These are phyloP conservation scores for Myxozyma nipponensis DNA, from an alignment of 805 yeast genomes.

Conservation along the genomic window DNA sequence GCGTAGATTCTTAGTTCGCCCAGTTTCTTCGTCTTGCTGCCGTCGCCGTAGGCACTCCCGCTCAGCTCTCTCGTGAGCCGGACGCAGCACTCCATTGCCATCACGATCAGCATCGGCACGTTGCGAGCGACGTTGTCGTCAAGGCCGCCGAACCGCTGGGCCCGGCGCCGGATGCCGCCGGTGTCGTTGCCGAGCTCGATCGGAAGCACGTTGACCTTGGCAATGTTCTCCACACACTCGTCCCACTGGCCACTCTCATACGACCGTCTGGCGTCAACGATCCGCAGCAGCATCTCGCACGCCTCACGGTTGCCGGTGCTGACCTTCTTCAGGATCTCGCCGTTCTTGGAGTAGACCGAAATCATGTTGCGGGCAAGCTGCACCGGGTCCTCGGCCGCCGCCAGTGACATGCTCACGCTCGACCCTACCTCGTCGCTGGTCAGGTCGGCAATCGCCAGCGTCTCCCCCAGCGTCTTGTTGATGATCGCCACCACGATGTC, in stretches of 20 bases:
- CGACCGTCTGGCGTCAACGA: conserved; percentile 62
- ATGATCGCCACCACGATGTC: conserved; percentile 72
- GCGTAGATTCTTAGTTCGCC: conserved; percentile 59
- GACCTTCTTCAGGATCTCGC: conserved; percentile 56
- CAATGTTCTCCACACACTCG: conserved; percentile 49
- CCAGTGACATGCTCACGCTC: conserved; percentile 35
- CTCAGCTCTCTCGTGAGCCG: conserved; percentile 44
- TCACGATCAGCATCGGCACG: conserved; percentile 72
- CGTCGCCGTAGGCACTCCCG: conserved; percentile 28
- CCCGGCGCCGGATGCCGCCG: conserved; percentile 57
- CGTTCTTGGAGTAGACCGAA: conserved; percentile 47
- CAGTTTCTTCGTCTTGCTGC: conserved; percentile 42
- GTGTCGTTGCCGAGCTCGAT: conserved; percentile 45
- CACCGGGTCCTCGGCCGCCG: conserved; percentile 38
- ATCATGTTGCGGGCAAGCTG: conserved; percentile 41
- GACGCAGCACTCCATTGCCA: conserved; percentile 74
- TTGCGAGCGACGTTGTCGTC: conserved; percentile 73
- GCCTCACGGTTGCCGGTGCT: conserved; percentile 58
- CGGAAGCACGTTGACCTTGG: conserved; percentile 64
- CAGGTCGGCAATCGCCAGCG: conserved; percentile 65
- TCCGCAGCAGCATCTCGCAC: conserved; percentile 57
- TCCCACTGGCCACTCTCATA: conserved; percentile 59
- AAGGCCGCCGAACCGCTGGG: conserved; percentile 61
- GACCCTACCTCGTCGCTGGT: conserved; percentile 40
- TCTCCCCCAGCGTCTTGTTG: conserved; percentile 74